Evolutionary conservation across 495 filamentous ascomycete species (phyloP).

Genomic region (Cenococcum geophilum): DNA sequence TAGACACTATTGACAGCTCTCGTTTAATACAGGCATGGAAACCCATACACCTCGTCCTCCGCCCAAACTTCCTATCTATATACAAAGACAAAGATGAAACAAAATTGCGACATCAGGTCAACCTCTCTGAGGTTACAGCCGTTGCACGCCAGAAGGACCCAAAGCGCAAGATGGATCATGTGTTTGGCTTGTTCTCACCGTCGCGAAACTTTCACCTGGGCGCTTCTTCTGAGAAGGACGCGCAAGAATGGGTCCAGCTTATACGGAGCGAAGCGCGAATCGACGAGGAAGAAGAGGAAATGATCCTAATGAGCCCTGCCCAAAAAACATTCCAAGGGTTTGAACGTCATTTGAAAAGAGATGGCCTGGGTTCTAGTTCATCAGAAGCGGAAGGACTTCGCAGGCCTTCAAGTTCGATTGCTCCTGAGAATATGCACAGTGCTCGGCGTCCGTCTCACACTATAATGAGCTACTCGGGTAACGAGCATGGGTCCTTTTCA

Average conservation of each 20-base stretch:
- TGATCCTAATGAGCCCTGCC: constrained; percentile 59
- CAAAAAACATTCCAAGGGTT: constrained; percentile 37
- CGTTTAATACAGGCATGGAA: constrained; percentile 64
- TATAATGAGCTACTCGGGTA: constrained; percentile 72
- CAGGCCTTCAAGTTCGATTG: constrained; percentile 12
- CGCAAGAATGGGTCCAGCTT: constrained; percentile 77
- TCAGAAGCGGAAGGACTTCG: constrained; percentile 47
- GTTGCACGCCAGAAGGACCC: constrained; percentile 82
- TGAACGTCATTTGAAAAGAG: constrained; percentile 9
- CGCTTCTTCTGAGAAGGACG: constrained; percentile 63
- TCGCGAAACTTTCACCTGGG: constrained; percentile 88
- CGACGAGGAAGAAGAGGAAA: constrained; percentile 77
- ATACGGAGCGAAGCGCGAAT: constrained; percentile 74
- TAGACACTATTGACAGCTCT: constrained; percentile 2
- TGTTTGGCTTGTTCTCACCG: constrained; percentile 91
- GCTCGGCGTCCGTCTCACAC: constrained; percentile 42
- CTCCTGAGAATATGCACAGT: constrained; percentile 22
- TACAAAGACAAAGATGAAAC: constrained; percentile 90
- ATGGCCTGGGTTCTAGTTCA: constrained; percentile 52
- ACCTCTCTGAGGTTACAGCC: constrained; percentile 83
- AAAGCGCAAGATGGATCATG: constrained; percentile 68
- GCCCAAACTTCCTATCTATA: constrained; percentile 87
- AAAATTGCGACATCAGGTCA: constrained; percentile 80
- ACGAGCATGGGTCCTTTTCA: constrained; percentile 81
- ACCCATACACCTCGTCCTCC: constrained; percentile 78